A percentile compares a stretch with the other conserved stretches of the same genome.
phyloP scores from a whole-genome alignment of 1,284 basidiomycete genomes.

The Fomitiporia mediterranea region DNA sequence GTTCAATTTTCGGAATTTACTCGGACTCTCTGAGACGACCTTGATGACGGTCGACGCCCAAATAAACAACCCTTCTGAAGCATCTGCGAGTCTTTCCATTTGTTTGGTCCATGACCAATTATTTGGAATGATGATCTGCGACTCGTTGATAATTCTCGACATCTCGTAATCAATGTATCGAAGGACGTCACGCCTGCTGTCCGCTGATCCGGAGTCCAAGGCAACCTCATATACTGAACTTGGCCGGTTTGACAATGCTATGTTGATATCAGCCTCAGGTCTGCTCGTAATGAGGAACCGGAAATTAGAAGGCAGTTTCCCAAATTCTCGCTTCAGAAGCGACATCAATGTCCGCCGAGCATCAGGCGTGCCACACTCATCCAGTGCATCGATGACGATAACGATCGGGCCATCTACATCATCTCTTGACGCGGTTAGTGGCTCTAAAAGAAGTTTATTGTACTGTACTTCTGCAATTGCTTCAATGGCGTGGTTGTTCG shows the following conservation, averaged over 20 bases:
- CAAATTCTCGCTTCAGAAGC: background rate
- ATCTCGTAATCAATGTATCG: background rate
- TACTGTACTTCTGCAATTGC: background rate
- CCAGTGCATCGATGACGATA: background rate
- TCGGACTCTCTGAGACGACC: background rate
- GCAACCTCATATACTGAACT: background rate
- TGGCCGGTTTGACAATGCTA: background rate
- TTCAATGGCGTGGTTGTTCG: background rate
- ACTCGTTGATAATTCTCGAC: background rate
- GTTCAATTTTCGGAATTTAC: background rate
- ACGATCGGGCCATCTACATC: background rate
- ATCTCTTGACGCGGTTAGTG: background rate
- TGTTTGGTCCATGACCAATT: background rate
- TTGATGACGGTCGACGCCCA: constrained; percentile 28
- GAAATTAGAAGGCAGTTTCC: background rate
- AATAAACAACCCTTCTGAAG: constrained; percentile 27
- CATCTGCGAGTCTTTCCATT: constrained; percentile 22
- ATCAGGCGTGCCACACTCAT: background rate
- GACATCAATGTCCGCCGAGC: background rate
- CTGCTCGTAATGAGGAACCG: background rate
- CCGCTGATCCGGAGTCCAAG: background rate
- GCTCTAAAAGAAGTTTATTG: background rate
- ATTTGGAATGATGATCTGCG: background rate
- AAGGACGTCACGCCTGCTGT: background rate
- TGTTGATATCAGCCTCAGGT: background rate